Evolutionary conservation across 2,329 filamentous ascomycete genomes (phyloP).

Genomic region (Paramyrothecium sp.): DNA sequence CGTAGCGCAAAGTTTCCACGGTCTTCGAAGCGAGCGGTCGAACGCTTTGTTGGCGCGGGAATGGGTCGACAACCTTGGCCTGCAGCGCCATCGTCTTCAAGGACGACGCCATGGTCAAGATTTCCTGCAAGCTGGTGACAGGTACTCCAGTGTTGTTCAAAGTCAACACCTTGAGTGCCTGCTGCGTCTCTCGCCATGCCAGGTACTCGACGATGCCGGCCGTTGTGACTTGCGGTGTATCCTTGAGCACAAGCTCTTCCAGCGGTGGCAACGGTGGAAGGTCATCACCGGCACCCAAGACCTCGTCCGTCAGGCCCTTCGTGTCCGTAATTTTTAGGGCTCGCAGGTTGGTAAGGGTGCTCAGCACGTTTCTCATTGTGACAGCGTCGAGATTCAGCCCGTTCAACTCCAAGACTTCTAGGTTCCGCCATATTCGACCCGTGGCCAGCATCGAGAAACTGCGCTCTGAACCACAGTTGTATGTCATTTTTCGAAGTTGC

Average conservation of each 20-base stretch:
- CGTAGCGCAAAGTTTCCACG: constrained; percentile 74
- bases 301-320: constrained; percentile 69
- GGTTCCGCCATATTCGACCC: constrained; percentile 63
- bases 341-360: constrained; percentile 62
- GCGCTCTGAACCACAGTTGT: constrained; percentile 73
- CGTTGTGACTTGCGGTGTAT: constrained; percentile 69
- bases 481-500: constrained; percentile 86
- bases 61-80: constrained; percentile 46
- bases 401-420: constrained; percentile 72
- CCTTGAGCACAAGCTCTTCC: constrained; percentile 69
- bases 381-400: constrained; percentile 68
- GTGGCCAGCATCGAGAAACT: constrained; percentile 69
- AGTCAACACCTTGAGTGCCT: constrained; percentile 64
- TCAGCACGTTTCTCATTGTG: constrained; percentile 69
- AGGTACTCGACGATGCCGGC: constrained; percentile 71
- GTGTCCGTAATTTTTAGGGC: constrained; percentile 75
- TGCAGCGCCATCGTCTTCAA: constrained; percentile 58
- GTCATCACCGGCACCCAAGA: constrained; percentile 66
- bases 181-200: constrained; percentile 55
- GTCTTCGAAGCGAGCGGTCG: constrained; percentile 67
- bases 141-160: constrained; percentile 71
- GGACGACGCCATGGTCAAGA: constrained; percentile 56
- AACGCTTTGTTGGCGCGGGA: constrained; percentile 44
- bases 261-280: constrained; percentile 74
- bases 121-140: constrained; percentile 56